phyloP scores from a whole-genome alignment of 371 early-diverging fungal genomes.

The Lichtheimia corymbifera region DNA sequence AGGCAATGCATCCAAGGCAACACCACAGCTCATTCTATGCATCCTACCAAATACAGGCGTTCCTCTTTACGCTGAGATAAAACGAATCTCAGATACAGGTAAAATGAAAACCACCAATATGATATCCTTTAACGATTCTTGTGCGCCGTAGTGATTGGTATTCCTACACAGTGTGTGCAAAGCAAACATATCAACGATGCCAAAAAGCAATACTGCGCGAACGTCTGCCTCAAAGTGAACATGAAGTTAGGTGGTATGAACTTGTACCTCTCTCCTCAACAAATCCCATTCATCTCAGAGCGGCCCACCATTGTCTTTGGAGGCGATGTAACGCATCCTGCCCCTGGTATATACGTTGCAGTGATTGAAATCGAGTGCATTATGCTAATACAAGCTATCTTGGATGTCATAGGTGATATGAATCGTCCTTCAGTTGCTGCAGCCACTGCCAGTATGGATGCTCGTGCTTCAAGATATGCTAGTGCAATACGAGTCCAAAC shows the following conservation, averaged over 20 bases:
- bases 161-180: constrained; percentile 91
- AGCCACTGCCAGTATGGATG: constrained; percentile 73
- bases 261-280: constrained; percentile 56
- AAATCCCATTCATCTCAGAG: constrained; percentile 66
- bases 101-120: background rate
- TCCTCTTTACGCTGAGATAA: constrained; percentile 91
- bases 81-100: constrained; percentile 89
- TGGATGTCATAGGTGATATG: constrained; percentile 49
- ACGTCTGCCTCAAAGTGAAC: constrained; percentile 88
- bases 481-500: constrained; percentile 84
- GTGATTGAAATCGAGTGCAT: constrained; percentile 32
- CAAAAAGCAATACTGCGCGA: constrained; percentile 69
- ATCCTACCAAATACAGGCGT: constrained; percentile 87
- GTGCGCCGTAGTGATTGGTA: constrained; percentile 61
- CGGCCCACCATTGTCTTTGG: constrained; percentile 92
- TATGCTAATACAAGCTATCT: no score
- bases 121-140: background rate
- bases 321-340: constrained; percentile 90
- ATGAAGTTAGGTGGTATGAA: constrained; percentile 85
- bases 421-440: constrained; percentile 85
- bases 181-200: constrained; percentile 64
- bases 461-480: constrained; percentile 83
- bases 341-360: constrained; percentile 89
- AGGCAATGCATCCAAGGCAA: constrained; percentile 67
- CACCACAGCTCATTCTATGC: constrained; percentile 81